Evolutionary conservation across 345 rosid genomes (phyloP).

Genomic region (Clausena lansium): DNA sequence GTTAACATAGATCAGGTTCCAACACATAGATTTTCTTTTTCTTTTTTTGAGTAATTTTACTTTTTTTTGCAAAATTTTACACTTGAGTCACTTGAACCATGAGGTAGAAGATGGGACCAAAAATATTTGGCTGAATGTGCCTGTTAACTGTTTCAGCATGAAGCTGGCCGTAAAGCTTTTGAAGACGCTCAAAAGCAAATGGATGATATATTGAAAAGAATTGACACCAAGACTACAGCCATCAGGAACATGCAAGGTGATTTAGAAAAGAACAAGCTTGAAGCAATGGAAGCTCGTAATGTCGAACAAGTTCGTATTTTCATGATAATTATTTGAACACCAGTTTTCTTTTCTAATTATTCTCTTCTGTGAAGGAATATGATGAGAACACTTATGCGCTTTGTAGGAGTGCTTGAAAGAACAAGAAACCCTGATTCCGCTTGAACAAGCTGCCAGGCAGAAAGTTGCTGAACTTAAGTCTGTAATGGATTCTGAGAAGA

Average conservation of each 20-base stretch:
- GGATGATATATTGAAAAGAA: conserved; percentile 50
- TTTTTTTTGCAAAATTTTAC: neutral
- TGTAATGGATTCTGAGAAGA: conserved; percentile 77
- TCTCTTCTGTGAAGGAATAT: neutral
- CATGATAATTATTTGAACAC: conserved; percentile 19
- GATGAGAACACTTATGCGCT: conserved; percentile 20
- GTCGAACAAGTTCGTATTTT: conserved; percentile 60
- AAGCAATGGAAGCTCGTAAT: conserved; percentile 68
- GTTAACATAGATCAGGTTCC: neutral
- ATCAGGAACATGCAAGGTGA: conserved; percentile 47
- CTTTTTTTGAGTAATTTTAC: no score
- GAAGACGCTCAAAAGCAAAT: conserved; percentile 79
- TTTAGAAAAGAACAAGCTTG: conserved; percentile 57
- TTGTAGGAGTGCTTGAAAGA: conserved; percentile 77
- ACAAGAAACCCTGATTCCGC: conserved; percentile 77
- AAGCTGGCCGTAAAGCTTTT: conserved; percentile 71
- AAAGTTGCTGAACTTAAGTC: conserved; percentile 84
- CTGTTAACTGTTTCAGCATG: conserved; percentile 59
- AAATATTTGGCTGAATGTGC: conserved; percentile 23
- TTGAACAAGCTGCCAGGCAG: conserved; percentile 89
- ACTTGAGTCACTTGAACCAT: neutral
- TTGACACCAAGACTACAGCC: conserved; percentile 42
- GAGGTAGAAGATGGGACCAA: conserved; percentile 10
- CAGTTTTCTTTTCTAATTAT: neutral
- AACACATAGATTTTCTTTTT: neutral